These are phyloP conservation scores for Claviceps arundinis DNA, from an alignment of 2,329 filamentous ascomycete species.

Conservation along the genomic window DNA sequence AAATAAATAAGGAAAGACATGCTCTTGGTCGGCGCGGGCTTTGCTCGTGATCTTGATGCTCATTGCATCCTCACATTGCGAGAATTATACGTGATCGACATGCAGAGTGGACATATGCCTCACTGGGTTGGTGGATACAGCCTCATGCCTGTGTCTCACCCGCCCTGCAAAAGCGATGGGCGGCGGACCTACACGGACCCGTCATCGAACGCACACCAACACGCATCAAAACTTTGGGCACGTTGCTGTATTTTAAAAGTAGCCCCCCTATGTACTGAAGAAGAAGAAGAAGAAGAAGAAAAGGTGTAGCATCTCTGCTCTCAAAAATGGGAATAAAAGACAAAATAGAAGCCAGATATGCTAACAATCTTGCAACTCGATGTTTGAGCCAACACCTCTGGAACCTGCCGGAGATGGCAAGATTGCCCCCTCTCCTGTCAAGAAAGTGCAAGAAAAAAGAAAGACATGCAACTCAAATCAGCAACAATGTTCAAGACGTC, in stretches of 20 bases:
- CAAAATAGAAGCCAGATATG: slow-evolving; percentile 19
- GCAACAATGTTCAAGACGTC: slow-evolving; percentile 7
- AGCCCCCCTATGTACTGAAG: slow-evolving; percentile 18
- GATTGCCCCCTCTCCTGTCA: slow-evolving; percentile 4
- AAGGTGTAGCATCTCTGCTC: slow-evolving; percentile 18
- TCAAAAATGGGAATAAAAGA: slow-evolving; percentile 11
- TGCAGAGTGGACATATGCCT: no score
- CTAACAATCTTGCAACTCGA: slow-evolving; percentile 19
- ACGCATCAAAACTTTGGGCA: slow-evolving; percentile 1
- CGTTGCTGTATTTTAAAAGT: slow-evolving; percentile 10
- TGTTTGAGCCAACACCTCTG: slow-evolving; percentile 15
- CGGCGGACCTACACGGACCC: neutral
- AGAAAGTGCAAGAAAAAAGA: slow-evolving; percentile 5
- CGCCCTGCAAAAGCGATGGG: neutral
- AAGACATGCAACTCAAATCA: slow-evolving; percentile 3
- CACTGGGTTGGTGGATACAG: neutral
- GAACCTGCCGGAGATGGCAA: slow-evolving; percentile 23
- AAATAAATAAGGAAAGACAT: neutral
- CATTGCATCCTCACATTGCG: no score
- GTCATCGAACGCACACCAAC: neutral
- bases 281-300: slow-evolving; percentile 2
- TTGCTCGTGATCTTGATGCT: no score
- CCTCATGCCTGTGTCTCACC: neutral
- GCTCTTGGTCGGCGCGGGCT: no score
- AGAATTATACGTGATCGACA: no score